Evolutionary conservation across 1,139 yeast species (phyloP), one percentile per base, ranked within the genome.

Genomic region (Saccharomyces hybrid): DNA sequence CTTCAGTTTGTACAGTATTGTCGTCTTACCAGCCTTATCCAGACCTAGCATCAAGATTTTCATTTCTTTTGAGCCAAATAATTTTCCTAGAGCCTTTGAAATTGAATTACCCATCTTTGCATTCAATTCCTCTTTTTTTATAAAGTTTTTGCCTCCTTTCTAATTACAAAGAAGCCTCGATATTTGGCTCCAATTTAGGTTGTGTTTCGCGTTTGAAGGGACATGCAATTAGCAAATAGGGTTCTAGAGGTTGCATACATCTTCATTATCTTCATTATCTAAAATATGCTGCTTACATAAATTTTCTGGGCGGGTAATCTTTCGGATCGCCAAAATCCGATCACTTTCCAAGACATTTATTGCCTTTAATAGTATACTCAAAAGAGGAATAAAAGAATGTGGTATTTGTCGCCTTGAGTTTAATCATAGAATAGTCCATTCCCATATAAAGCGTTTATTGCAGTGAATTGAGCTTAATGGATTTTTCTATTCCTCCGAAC

Each of bases 1-100:
- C 53, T 63, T 66, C 55, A 71, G 59, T 55, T 68, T 70, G 55
- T 70, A 71, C n/a, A 71, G 57, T 48, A 71, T 70, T 2, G 73
- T 88, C 12, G 96, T 89, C 71, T 89, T 89, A 52, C 96, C 96
- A 3, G 96, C 96, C 62, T 89, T 88, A 70, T 89, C 96, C 60
- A 90, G 78, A 14, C 97, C 97, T 60, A 90, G 79, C 96, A 90
- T 89, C 63, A 90, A 78, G 68, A 90, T 85, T 63, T 73, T 73
- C 77, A 73, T 73, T 60, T 74, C 77, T 31, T 71, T 71, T 58
- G 78, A 75, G 51, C 82, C 82, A 65, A 78, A 78, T 49, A 78
- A 71, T 63, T 76, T 78, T 59, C 76, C 73, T 66, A 77, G 64
- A 48, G 76, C 71, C 59, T 73, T 77, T 6, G 81, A 78, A 61